These are phyloP conservation scores for Gymnopilus dilepis DNA, from an alignment of 768 basidiomycete genomes.

Conservation along the genomic window DNA sequence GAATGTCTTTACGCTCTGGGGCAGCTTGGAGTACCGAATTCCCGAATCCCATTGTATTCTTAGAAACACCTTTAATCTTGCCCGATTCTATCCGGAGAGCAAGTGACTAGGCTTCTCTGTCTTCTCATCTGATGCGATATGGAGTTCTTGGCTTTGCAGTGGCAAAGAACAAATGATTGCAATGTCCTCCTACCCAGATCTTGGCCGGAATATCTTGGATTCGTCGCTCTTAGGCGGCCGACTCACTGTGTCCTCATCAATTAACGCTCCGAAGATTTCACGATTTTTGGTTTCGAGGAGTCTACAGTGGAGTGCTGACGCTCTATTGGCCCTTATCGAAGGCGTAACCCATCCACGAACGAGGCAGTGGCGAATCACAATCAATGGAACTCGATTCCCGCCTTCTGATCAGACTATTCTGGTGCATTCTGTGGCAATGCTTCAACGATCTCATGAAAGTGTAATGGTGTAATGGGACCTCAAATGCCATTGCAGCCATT, in stretches of 20 bases:
- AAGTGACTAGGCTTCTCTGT: background rate
- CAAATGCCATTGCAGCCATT: too few species aligned
- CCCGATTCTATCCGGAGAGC: conserved; percentile 1
- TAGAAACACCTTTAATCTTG: conserved; percentile 5
- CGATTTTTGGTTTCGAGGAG: background rate
- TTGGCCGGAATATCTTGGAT: background rate
- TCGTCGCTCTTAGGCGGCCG: background rate
- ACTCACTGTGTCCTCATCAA: background rate
- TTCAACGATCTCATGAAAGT: background rate
- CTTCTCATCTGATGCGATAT: conserved; percentile 1
- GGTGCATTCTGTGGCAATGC: background rate
- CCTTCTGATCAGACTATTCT: background rate
- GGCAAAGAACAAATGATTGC: background rate
- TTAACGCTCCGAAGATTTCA: background rate
- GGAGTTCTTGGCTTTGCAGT: background rate
- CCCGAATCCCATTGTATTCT: conserved; percentile 18
- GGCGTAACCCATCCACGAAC: background rate
- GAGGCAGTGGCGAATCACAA: background rate
- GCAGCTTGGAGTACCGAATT: conserved; percentile 10
- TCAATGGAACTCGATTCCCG: background rate
- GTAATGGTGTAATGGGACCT: background rate
- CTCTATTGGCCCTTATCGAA: background rate
- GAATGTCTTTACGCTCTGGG: conserved; percentile 5
- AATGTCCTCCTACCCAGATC: background rate
- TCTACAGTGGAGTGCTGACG: background rate